These are phyloP conservation scores for Allantophomopsis cytisporea DNA, from an alignment of 2,329 filamentous ascomycete species.

Conservation along the genomic window DNA sequence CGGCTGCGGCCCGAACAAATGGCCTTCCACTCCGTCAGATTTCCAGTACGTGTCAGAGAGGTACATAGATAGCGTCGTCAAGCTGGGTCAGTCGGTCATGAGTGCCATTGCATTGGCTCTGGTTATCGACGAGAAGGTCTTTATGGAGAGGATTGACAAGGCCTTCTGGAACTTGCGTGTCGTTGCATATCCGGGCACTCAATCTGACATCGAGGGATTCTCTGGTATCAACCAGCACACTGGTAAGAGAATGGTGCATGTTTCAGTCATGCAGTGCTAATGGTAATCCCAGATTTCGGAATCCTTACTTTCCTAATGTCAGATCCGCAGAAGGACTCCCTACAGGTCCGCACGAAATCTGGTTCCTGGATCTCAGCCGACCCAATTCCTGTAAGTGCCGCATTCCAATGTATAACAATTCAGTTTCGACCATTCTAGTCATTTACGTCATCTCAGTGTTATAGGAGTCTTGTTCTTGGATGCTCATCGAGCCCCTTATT, in stretches of 20 bases:
- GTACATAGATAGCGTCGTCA: slow-evolving; percentile 3
- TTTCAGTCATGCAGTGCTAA: too few relatives aligned
- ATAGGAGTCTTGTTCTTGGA: too few relatives aligned
- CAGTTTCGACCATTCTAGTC: too few relatives aligned
- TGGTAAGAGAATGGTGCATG: not conserved
- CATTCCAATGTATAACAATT: not conserved
- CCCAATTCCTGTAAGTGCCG: slow-evolving; percentile 4
- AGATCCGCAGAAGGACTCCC: slow-evolving; percentile 5
- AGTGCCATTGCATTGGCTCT: slow-evolving; percentile 6
- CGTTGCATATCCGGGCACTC: slow-evolving; percentile 3
- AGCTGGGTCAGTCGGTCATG: slow-evolving; percentile 4
- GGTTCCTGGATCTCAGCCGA: slow-evolving; percentile 7
- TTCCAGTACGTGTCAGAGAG: slow-evolving; percentile 3
- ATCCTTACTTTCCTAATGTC: slow-evolving; percentile 8
- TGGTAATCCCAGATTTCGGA: slow-evolving; percentile 5
- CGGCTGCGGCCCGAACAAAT: slow-evolving; percentile 5
- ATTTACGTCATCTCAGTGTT: too few relatives aligned
- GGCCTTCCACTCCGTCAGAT: slow-evolving; percentile 1
- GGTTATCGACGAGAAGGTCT: slow-evolving; percentile 6
- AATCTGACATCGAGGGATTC: not conserved
- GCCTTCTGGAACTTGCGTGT: slow-evolving; percentile 8
- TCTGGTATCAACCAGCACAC: slow-evolving; percentile 6
- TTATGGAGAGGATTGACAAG: slow-evolving; percentile 4
- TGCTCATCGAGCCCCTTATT: too few relatives aligned
- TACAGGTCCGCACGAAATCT: slow-evolving; percentile 6